phyloP scores from a whole-genome alignment of 176 grass and related monocot species.

The Echinochloa phyllopogon region DNA sequence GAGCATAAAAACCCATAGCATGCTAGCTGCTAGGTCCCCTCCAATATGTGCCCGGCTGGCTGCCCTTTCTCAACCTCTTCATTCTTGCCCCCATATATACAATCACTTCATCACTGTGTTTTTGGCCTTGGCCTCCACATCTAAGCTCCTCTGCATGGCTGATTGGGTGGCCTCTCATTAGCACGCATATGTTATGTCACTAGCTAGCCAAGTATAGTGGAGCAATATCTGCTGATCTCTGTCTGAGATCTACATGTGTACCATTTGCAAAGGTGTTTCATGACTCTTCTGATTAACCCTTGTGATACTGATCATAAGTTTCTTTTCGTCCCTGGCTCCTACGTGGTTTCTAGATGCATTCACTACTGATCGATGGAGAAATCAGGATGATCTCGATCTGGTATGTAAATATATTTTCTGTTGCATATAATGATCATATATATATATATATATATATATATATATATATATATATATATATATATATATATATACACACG shows the following conservation, averaged over 20 bases:
- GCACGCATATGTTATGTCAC: neutral
- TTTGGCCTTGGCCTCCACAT: neutral
- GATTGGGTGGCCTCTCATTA: neutral
- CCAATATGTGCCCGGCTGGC: slow-evolving; percentile 32
- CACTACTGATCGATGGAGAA: neutral
- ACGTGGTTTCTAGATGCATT: neutral
- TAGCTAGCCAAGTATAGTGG: neutral
- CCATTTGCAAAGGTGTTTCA: neutral
- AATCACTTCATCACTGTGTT: slow-evolving; percentile 3
- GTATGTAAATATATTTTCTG: slow-evolving; percentile 6
- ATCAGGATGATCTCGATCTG: neutral
- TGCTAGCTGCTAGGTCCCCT: slow-evolving; percentile 28
- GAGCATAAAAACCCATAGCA: slow-evolving; percentile 49
- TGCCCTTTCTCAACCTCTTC: slow-evolving; percentile 6
- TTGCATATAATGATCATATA: neutral
- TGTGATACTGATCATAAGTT: neutral
- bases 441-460: neutral
- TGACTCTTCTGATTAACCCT: slow-evolving; percentile 30
- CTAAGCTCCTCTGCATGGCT: slow-evolving; percentile 8
- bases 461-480: neutral
- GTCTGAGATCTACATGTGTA: slow-evolving; percentile 29
- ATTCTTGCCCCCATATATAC: slow-evolving; percentile 16
- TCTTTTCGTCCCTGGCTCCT: neutral
- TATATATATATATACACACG: neutral
- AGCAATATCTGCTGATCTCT: neutral